phyloP scores from a whole-genome alignment of 352 stramenopile genomes.

The Pythium periplocum region DNA sequence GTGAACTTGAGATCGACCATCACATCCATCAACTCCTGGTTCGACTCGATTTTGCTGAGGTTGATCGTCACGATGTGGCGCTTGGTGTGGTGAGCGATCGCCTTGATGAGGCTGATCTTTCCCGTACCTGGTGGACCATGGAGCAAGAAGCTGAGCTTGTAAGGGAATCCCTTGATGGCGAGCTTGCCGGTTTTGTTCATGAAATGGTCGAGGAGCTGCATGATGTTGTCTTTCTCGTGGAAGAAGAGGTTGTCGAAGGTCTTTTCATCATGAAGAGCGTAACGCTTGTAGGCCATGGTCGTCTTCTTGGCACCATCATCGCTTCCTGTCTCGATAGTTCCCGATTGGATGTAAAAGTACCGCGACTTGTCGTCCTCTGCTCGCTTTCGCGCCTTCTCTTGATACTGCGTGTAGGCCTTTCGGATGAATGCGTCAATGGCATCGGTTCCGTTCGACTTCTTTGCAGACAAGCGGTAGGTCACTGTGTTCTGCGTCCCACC shows the following conservation, averaged over 20 bases:
- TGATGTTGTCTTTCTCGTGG: slow-evolving; percentile 41
- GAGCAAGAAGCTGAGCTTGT: slow-evolving; percentile 71
- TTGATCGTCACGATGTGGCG: slow-evolving; percentile 49
- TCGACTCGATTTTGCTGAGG: slow-evolving; percentile 40
- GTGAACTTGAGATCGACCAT: slow-evolving; percentile 28
- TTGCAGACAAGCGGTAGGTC: slow-evolving; percentile 20
- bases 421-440: slow-evolving; percentile 32
- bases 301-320: background rate
- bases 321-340: background rate
- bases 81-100: slow-evolving; percentile 47
- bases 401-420: slow-evolving; percentile 24
- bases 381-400: slow-evolving; percentile 13
- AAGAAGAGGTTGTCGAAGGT: slow-evolving; percentile 81
- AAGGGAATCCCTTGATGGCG: slow-evolving; percentile 60
- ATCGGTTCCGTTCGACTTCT: slow-evolving; percentile 15
- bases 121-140: slow-evolving; percentile 67
- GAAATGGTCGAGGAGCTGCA: slow-evolving; percentile 56
- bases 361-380: slow-evolving; percentile 22
- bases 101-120: slow-evolving; percentile 78
- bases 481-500: slow-evolving; percentile 13
- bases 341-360: slow-evolving; percentile 37
- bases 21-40: slow-evolving; percentile 8
- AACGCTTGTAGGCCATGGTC: slow-evolving; percentile 32
- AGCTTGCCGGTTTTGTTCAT: slow-evolving; percentile 50
- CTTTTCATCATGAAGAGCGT: slow-evolving; percentile 63